Base-by-base conservation (phyloP, 306 rosid species). In the Bauhinia variegata region DNA sequence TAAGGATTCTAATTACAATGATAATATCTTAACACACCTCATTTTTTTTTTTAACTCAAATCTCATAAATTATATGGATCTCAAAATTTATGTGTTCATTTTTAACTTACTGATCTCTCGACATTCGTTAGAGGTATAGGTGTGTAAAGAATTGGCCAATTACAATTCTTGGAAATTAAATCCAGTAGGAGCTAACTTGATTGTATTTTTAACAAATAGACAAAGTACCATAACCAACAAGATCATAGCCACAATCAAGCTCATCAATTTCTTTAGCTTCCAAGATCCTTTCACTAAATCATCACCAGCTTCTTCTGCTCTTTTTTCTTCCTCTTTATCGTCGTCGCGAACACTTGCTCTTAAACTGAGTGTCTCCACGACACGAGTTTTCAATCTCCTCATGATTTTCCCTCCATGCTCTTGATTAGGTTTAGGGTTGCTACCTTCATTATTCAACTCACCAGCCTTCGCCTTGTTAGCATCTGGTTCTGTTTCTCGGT, bases 251-350 rank as follows among this genome's bases (percentile, higher is more conserved):
- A 91, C 10, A n/a, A 61, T 38, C 68, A 70, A 43, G 54, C 80
- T 85, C 7, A 74, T 18, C 78, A 81, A 39, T 63, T 60, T 73
- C 84, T 70, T 85, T 73, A 51, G 36, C 61, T 73, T 73, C 63
- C 17, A 80, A 2, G 36, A 38, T 67, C 71, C 33, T 28, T 31
- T 44, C 1, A 54, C 50, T 12, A 15, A 63, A 43, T 48, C 71
- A 52, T 19, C 39, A 18, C 18, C 12, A 7, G 41, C 63, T 37
- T 64, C 9, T 36, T 36, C 5, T 5, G n/a, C n/a, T n/a, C n/a
- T n/a, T n/a, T n/a, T n/a, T 37, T 64, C 9, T 36, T 36, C 5
- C 0, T 36, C 75, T 36, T 52, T 16, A 41, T 57, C 23, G 46
- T 12, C 73, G 54, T 10, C 57, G 56, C 62, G 36, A 33, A 0